Evolutionary conservation across 2,329 filamentous ascomycete genomes (phyloP).

Genomic region (Ramichloridium luteum): DNA sequence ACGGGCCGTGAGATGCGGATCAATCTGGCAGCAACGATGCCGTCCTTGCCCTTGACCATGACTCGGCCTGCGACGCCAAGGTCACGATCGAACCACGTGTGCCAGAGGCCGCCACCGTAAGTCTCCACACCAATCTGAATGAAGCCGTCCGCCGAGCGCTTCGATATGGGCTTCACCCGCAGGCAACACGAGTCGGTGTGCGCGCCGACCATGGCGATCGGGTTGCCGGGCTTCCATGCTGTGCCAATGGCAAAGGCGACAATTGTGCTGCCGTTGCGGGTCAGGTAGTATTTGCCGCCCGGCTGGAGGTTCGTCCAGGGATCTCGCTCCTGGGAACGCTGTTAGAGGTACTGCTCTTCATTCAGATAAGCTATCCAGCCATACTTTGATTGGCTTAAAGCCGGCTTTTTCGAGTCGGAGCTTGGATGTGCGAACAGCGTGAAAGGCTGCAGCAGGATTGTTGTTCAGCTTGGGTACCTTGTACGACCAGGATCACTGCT

Average conservation of each 20-base stretch:
- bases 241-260: slow-evolving; percentile 84
- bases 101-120: slow-evolving; percentile 94
- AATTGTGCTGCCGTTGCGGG: slow-evolving; percentile 83
- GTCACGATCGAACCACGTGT: slow-evolving; percentile 96
- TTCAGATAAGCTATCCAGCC: slow-evolving; percentile 4
- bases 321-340: slow-evolving; percentile 57
- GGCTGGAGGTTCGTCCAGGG: slow-evolving; percentile 72
- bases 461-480: no score
- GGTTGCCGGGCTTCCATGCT: slow-evolving; percentile 84
- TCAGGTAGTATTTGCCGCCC: slow-evolving; percentile 92
- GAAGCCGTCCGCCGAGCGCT: slow-evolving; percentile 75
- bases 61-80: slow-evolving; percentile 79
- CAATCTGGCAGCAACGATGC: slow-evolving; percentile 67
- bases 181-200: slow-evolving; percentile 93
- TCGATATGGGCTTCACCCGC: slow-evolving; percentile 86
- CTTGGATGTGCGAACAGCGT: slow-evolving; percentile 73
- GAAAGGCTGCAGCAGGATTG: slow-evolving; percentile 71
- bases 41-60: slow-evolving; percentile 58
- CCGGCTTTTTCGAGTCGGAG: slow-evolving; percentile 67
- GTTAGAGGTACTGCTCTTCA: slow-evolving; percentile 3
- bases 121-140: slow-evolving; percentile 92
- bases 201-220: slow-evolving; percentile 83
- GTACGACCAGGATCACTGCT: no score
- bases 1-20: slow-evolving; percentile 86
- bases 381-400: slow-evolving; percentile 68